These are phyloP conservation scores for Sporothrix mexicana DNA, from an alignment of 2,329 filamentous ascomycete genomes.

Conservation along the genomic window DNA sequence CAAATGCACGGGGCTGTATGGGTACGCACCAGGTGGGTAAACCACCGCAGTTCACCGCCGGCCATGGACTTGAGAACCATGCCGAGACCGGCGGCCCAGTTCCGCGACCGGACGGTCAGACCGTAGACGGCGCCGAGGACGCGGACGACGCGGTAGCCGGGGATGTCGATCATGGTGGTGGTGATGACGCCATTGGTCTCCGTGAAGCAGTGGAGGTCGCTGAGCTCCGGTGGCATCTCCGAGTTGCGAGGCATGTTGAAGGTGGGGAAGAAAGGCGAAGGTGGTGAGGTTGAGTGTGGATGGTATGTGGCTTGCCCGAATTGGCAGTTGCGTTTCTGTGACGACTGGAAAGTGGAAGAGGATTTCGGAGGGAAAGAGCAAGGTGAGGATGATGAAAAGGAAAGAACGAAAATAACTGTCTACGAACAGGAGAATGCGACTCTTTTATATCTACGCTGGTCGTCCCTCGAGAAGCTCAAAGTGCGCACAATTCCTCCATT, in stretches of 20 bases:
- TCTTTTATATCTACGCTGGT: constrained; percentile 22
- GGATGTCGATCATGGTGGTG: constrained; percentile 68
- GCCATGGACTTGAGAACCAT: constrained; percentile 63
- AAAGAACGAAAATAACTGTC: not conserved
- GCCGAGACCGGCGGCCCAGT: constrained; percentile 61
- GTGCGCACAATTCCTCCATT: not conserved
- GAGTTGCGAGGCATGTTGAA: constrained; percentile 23
- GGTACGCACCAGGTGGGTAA: constrained; percentile 57
- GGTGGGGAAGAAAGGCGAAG: not conserved
- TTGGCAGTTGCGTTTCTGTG: constrained; percentile 23
- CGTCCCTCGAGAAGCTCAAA: not conserved
- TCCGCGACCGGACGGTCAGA: constrained; percentile 55
- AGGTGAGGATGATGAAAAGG: not conserved
- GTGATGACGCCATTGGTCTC: constrained; percentile 67
- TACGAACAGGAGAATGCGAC: not conserved
- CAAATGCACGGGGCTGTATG: not conserved
- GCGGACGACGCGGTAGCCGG: constrained; percentile 63
- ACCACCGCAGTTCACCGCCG: constrained; percentile 65
- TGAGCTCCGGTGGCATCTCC: constrained; percentile 39
- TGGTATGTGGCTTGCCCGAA: constrained; percentile 14
- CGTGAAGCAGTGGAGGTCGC: constrained; percentile 56
- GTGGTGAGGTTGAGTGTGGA: not conserved
- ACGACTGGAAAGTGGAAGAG: not conserved
- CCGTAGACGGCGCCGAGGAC: constrained; percentile 61
- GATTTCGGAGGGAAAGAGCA: not conserved